A percentile compares a stretch with the other conserved stretches of the same genome.
These are phyloP conservation scores for Elsinoe perseae DNA, from an alignment of 2,329 filamentous ascomycete species.

Conservation along the genomic window DNA sequence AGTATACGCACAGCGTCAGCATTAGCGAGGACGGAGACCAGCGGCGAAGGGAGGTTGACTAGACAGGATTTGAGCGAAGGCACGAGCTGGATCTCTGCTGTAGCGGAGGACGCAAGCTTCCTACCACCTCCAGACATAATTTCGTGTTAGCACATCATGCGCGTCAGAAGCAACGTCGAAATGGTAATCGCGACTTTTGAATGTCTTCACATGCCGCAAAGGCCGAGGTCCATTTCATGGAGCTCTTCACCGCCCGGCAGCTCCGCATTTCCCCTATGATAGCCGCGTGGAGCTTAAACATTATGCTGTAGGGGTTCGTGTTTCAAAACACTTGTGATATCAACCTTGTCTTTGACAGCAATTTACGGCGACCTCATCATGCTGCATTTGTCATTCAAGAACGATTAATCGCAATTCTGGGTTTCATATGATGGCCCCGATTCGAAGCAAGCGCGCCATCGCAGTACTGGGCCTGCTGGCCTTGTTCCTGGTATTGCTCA, in stretches of 20 bases:
- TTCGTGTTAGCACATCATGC: background rate
- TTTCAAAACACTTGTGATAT: background rate
- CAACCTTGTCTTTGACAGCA: background rate
- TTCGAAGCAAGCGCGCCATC: slow-evolving; percentile 3
- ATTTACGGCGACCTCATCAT: background rate
- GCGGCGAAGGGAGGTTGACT: slow-evolving; percentile 78
- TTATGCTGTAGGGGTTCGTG: background rate
- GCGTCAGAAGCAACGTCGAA: background rate
- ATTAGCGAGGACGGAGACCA: slow-evolving; percentile 79
- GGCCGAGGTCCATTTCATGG: slow-evolving; percentile 8
- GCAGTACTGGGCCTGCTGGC: slow-evolving; percentile 8
- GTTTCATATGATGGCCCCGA: background rate
- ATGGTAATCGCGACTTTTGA: background rate
- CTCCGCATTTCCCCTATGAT: background rate
- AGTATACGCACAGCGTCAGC: slow-evolving; percentile 66
- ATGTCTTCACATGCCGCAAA: background rate
- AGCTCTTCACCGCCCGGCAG: slow-evolving; percentile 2
- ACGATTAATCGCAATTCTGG: background rate
- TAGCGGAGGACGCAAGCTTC: slow-evolving; percentile 13
- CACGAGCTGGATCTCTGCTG: slow-evolving; percentile 73
- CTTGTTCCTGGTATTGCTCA: slow-evolving; percentile 9
- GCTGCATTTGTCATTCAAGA: background rate
- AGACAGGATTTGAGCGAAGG: slow-evolving; percentile 83
- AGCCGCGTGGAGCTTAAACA: slow-evolving; percentile 1
- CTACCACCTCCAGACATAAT: slow-evolving; percentile 8